Base-by-base conservation (phyloP, 768 basidiomycete genomes). In the Trametes sanguinea region DNA sequence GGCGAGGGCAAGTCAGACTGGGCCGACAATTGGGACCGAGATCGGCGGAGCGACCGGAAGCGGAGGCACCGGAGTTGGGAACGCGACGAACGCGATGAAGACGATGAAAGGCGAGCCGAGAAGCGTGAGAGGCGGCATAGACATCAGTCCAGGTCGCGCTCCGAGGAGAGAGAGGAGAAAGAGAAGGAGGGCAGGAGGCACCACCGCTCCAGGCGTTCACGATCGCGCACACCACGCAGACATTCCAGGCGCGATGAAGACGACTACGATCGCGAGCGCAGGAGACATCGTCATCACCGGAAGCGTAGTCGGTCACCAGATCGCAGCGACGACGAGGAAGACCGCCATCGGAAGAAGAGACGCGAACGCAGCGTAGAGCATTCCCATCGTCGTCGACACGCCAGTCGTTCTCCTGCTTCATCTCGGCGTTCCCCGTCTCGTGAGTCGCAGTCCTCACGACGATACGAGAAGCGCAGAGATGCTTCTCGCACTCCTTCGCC, bases 61-160 rank as follows among this genome's bases (percentile, higher is more conserved):
- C 82, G 78, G 68, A 77, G 78, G 61, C 80, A 80, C 54, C 69
- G 81, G 63, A 77, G 81, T 54, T 81, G 84, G 81, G 85, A 84
- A 65, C 78, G 75, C 30, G 68, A 68, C 16, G 75, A 76, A 53
- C 51, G 59, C 58, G 60, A 71, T 53, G 47, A 63, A 68, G 67
- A 61, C 66, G 63, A 60, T 60, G 74, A 78, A 55, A 77, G 74
- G 67, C 76, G 74, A 47, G 75, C 74, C 33, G 67, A 69, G 54
- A 64, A 62, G 64, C 51, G 61, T 22, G 61, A 67, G n/a, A 47
- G 61, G 54, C 61, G 54, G 39, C 58, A 60, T 55, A 67, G 63
- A 16, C 65, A 63, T 54, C 72, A 69, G 14, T 74, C 72, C 29
- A 72, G 70, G 39, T 75, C 75, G 35, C 70, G 67, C 40, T 76